phyloP scores from a whole-genome alignment of 2,329 filamentous ascomycete genomes.

The Beauveria asiatica region DNA sequence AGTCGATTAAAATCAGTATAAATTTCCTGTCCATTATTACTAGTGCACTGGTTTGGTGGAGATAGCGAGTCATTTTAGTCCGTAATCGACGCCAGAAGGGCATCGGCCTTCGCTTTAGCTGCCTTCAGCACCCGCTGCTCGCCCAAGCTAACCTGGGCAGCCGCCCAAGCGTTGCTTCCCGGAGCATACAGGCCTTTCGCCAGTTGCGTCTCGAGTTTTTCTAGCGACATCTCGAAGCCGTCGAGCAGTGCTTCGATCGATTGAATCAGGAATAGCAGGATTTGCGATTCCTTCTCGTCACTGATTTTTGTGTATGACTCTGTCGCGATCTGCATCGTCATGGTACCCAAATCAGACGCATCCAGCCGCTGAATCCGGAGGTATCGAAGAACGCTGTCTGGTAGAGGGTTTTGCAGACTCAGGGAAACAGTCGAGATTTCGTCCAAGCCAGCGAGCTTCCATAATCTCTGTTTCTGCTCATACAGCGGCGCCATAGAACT shows the following conservation, averaged over 20 bases:
- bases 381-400: constrained; percentile 25
- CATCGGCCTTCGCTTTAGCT: constrained; percentile 23
- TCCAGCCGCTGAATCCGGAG: constrained; percentile 27
- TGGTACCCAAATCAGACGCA: constrained; percentile 20
- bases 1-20: no score
- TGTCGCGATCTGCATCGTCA: constrained; percentile 18
- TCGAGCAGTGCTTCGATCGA: constrained; percentile 23
- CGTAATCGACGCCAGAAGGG: no score
- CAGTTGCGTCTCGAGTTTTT: constrained; percentile 24
- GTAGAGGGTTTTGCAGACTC: constrained; percentile 24
- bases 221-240: constrained; percentile 22
- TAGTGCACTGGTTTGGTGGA: constrained; percentile 13
- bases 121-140: constrained; percentile 25
- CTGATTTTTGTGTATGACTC: constrained; percentile 20
- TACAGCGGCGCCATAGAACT: constrained; percentile 24
- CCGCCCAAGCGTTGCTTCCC: constrained; percentile 27
- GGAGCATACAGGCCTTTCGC: constrained; percentile 21
- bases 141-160: constrained; percentile 19
- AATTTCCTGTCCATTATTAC: no score
- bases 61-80: not conserved
- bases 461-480: constrained; percentile 27
- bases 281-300: constrained; percentile 23
- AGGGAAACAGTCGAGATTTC: constrained; percentile 24
- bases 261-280: constrained; percentile 24
- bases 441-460: constrained; percentile 25